Evolutionary conservation across 371 early-diverging fungal species (phyloP).

Genomic region (Rhizomucor pusillus): DNA sequence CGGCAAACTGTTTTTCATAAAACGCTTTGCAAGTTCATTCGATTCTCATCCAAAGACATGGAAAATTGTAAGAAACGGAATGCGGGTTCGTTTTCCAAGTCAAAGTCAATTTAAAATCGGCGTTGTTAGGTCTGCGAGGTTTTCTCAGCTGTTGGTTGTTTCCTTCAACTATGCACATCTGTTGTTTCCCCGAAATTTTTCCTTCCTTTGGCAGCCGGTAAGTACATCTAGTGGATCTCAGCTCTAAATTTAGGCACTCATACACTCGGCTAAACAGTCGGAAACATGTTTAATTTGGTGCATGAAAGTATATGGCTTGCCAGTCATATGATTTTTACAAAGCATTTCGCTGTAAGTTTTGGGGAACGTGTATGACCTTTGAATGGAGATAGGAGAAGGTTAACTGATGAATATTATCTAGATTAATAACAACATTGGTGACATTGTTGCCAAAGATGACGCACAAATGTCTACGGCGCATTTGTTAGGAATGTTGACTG

Average conservation of each 20-base stretch:
- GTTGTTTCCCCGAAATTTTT: slow-evolving; percentile 52
- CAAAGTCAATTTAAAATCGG: neutral
- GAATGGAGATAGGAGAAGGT: neutral
- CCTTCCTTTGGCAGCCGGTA: slow-evolving; percentile 58
- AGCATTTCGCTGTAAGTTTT: slow-evolving; percentile 60
- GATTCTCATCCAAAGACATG: slow-evolving; percentile 76
- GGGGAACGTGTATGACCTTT: neutral
- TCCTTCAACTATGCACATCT: slow-evolving; percentile 60
- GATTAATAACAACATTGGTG: slow-evolving; percentile 64
- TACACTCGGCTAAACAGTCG: slow-evolving; percentile 24
- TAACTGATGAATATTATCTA: slow-evolving; percentile 6
- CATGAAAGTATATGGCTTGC: slow-evolving; percentile 69
- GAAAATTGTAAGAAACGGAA: slow-evolving; percentile 56
- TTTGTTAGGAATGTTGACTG: slow-evolving; percentile 62
- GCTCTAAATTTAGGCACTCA: neutral
- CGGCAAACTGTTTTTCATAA: slow-evolving; percentile 74
- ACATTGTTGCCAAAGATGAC: slow-evolving; percentile 74
- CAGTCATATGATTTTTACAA: slow-evolving; percentile 74
- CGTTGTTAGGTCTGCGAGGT: slow-evolving; percentile 46
- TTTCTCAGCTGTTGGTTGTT: slow-evolving; percentile 53
- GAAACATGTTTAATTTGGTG: slow-evolving; percentile 59
- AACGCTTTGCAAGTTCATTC: slow-evolving; percentile 64
- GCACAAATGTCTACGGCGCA: slow-evolving; percentile 73
- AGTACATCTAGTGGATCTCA: neutral
- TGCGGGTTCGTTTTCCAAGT: neutral